Conservation (phyloP, 768 basidiomycete species). For the Tulasnella calospora region DNA sequence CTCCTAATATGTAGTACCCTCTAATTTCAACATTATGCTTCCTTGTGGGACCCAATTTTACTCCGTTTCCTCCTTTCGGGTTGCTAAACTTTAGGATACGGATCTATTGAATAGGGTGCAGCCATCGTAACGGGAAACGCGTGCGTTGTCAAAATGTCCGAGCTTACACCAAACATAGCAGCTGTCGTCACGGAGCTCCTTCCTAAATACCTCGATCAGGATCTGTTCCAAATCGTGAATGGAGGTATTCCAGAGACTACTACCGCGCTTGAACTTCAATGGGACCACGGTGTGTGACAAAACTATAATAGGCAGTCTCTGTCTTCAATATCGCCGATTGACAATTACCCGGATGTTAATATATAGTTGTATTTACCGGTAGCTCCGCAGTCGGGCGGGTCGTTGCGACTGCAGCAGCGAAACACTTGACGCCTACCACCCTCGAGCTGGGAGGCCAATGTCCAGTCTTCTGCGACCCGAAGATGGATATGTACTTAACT, state of each 20-base stretch:
- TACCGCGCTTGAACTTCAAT: constrained; percentile 60
- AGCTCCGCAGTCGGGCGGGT: constrained; percentile 58
- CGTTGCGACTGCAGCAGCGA: constrained; percentile 68
- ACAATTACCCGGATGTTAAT: not conserved
- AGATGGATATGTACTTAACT: constrained; percentile 57
- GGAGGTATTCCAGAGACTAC: constrained; percentile 65
- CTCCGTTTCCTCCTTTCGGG: too few relatives aligned
- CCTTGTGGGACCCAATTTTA: not conserved
- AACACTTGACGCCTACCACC: constrained; percentile 61
- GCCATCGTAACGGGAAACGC: constrained; percentile 77
- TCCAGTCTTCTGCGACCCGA: constrained; percentile 68
- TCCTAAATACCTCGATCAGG: constrained; percentile 68
- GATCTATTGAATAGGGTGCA: constrained; percentile 36
- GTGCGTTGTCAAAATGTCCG: constrained; percentile 71
- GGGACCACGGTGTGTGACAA: constrained; percentile 50
- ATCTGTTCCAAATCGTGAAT: constrained; percentile 61
- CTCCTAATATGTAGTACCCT: not conserved
- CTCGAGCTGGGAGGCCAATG: constrained; percentile 48
- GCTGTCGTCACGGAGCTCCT: constrained; percentile 61
- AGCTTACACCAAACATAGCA: constrained; percentile 53
- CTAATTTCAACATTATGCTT: not conserved
- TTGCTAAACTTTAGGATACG: not conserved
- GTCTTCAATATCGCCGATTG: constrained; percentile 38
- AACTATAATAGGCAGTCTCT: not conserved
- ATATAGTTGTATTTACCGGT: constrained; percentile 41